Base-by-base conservation (phyloP, 345 rosid species). In the Noccaea caerulescens region DNA sequence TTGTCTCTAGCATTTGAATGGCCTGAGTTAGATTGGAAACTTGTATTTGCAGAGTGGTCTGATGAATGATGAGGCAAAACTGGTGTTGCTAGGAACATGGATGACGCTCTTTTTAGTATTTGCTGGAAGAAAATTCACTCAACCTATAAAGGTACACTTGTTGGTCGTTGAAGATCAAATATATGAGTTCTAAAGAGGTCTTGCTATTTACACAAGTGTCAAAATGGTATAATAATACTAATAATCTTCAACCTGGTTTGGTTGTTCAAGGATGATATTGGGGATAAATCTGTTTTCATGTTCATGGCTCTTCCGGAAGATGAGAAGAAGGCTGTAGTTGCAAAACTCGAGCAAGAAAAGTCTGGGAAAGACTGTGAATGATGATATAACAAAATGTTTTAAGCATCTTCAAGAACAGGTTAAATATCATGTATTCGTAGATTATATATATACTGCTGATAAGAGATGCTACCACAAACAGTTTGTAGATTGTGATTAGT, bases 111-210 rank as follows among this genome's bases (percentile, higher is more conserved):
- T 91, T 52, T 69, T 85, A 39, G 79, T 93, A 75, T 93, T 93
- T 80, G 91, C 98, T 3, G 98, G 92, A 54, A 83, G 98, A 76
- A 93, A 93, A 72, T 93, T 93, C 71, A 87, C 97, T 45, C 97
- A 91, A 79, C 94, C 94, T 27, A 79, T 93, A 13, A 91, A 93
- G 98, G 98, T 87, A 82, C 36, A 0, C 12, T 27, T 73, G 9
- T 61, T 30, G 12, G 10, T 63, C 36, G 8, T 12, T 13, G 16
- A 54, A 56, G 39, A 44, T 4, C 23, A 20, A 20, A 20, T 44
- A 6, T 41, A 10, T 45, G 7, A 62, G 27, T 75, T 51, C 46
- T 9, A 8, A 14, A 36, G 73, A 53, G 37, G 16, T 54, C 49
- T 61, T 57, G 25, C 6, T 39, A 30, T 1, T 5, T 45, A 37